Evolutionary conservation across 2,329 filamentous ascomycete species (phyloP).

Genomic region (Penicillium sp.): DNA sequence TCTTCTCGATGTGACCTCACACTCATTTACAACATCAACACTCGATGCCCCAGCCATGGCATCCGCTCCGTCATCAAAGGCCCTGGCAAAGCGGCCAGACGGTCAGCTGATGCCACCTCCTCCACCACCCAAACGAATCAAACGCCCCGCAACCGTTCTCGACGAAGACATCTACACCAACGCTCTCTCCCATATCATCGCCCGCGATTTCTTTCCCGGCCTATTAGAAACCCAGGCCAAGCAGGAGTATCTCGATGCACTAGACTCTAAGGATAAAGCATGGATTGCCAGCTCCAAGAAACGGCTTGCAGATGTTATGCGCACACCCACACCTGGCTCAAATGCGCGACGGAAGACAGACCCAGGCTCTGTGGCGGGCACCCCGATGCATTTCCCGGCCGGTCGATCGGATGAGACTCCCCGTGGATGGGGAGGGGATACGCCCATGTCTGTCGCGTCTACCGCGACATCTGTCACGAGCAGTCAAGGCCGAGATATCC

Average conservation of each 20-base stretch:
- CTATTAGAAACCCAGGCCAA: conserved; percentile 83
- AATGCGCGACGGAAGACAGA: conserved; percentile 23
- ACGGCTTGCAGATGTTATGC: conserved; percentile 74
- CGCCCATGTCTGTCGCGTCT: conserved; percentile 65
- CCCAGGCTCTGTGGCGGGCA: conserved; percentile 34
- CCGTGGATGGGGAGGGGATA: conserved; percentile 68
- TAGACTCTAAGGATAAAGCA: conserved; percentile 79
- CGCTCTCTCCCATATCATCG: conserved; percentile 89
- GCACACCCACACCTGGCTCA: conserved; percentile 72
- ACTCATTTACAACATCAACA: conserved; percentile 8
- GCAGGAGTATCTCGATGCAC: conserved; percentile 86
- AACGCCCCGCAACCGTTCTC: conserved; percentile 82
- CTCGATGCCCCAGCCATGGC: conserved; percentile 29
- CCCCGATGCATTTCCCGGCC: conserved; percentile 59
- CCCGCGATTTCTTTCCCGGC: conserved; percentile 94
- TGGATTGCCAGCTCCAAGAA: conserved; percentile 86
- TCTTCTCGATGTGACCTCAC: conserved; percentile 5
- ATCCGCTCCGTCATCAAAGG: conserved; percentile 31
- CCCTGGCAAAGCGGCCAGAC: conserved; percentile 43
- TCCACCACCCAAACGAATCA: conserved; percentile 82
- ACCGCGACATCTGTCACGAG: conserved; percentile 36
- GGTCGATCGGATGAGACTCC: conserved; percentile 34
- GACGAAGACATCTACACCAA: conserved; percentile 94
- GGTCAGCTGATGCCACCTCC: conserved; percentile 83
- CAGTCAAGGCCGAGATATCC: conserved; percentile 49